Base-by-base conservation (phyloP, 2,329 filamentous ascomycete species). In the Clarireedia monteithiana region DNA sequence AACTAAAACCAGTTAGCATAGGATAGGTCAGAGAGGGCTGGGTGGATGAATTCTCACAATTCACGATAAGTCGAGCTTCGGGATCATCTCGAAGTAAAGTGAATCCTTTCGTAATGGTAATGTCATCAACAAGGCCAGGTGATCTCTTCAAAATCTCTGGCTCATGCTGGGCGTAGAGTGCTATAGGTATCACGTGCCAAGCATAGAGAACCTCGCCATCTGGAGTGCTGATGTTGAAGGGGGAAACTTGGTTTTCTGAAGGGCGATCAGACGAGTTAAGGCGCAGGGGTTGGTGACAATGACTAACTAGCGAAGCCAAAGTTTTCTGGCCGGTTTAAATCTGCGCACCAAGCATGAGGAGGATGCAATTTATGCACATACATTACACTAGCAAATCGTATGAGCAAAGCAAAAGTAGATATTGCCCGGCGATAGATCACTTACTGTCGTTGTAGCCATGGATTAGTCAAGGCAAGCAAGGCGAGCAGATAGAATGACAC, bases 101-200 rank as follows among this genome's bases (percentile, higher is more conserved):
- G 62, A 89, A 88, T 1, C 80, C 81, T 38, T 79, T 72, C 0
- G 79, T 79, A 14, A 74, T 66, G 2, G 77, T 79, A 55, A 88
- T 75, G 60, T 87, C 77, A 1, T 72, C 50, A 20, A 73, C 63
- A 40, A 60, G 63, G 3, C 67, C 68, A 5, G 66, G 65, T 46
- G 66, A 75, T 62, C 83, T 77, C 5, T 72, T 69, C 40, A 80
- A 73, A 12, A 95, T 73, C 14, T 74, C 73, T 23, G 77, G 72
- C 65, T 95, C 87, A 64, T 95, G 80, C 62, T 86, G 77, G 6
- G 83, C 75, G 69, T 95, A 95, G 0, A 89, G 74, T 51, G 86
- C 83, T 6, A 95, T 72, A 0, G 92, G 92, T 49, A 96, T 74
- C 54, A 97, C 79, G 67, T 96, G 92, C 92, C 92, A 97, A 26